Conservation (phyloP, 2,329 filamentous ascomycete genomes). For the Talaromyces sp. region DNA sequence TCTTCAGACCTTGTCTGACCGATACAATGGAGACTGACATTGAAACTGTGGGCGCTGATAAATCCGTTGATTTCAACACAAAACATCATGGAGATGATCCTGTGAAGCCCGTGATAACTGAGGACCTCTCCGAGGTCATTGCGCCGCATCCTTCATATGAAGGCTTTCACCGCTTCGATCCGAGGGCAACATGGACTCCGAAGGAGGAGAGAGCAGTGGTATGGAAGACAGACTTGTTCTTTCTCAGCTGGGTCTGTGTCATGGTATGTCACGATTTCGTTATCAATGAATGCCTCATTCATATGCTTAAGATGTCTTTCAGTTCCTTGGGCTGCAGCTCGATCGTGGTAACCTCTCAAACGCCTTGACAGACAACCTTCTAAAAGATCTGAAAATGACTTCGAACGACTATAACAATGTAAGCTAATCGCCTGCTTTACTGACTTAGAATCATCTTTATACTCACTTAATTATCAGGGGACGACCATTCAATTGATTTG, state of each 20-base stretch:
- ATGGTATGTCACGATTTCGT: constrained; percentile 47
- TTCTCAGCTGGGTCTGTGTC: constrained; percentile 39
- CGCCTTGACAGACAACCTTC: constrained; percentile 56
- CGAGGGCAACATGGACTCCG: constrained; percentile 12
- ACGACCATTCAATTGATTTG: constrained; percentile 55
- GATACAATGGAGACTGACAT: constrained; percentile 3
- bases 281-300: neutral
- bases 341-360: constrained; percentile 58
- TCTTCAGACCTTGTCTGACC: neutral
- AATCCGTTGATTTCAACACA: neutral
- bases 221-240: constrained; percentile 12
- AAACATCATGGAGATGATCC: neutral
- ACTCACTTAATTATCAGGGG: constrained; percentile 22
- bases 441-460: neutral
- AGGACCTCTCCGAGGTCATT: constrained; percentile 26
- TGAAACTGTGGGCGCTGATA: neutral
- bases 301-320: neutral
- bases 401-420: constrained; percentile 25
- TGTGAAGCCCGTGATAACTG: constrained; percentile 22
- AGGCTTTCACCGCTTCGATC: constrained; percentile 14
- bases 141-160: constrained; percentile 21
- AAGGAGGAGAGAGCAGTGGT: constrained; percentile 18
- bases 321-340: constrained; percentile 51
- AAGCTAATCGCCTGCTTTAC: neutral
- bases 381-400: constrained; percentile 37